Base-by-base conservation (phyloP, 2,329 filamentous ascomycete species). In the Venturia carpophila region DNA sequence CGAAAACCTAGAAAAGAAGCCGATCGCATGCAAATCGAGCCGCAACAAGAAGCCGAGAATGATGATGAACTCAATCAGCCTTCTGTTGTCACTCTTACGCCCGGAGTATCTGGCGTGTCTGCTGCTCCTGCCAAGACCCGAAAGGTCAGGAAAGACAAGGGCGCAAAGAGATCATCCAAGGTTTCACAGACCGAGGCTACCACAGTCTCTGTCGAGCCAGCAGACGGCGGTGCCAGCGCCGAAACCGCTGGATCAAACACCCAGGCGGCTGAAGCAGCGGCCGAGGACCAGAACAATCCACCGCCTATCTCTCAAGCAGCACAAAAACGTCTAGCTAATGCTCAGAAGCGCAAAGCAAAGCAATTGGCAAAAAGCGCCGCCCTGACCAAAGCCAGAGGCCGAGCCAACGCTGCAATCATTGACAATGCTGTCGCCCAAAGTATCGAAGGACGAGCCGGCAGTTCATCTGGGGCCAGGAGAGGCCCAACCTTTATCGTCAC, bases 1-100 rank as follows among this genome's bases (percentile, higher is more conserved):
- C 97, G 84, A 79, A 99, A 97, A 79, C 99, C 94, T 81, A 93
- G 92, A 84, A 97, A 97, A 79, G 92, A 91, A 72, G 92, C 97
- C 72, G 92, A 95, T 80, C 97, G 92, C 73, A 97, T 96, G 80
- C 52, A 58, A n/a, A n/a, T 58, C 6, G 52, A 58, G 30, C 13
- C 30, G 94, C 94, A 81, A 97, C 93, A 78, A 97, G 30, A 37
- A 47, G 34, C n/a, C 10, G 61, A 27, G 5, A 17, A 19, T 30
- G 43, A 15, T 19, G 61, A 63, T 37, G 52, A 37, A n/a, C 52
- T 58, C 19, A 17, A 27, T 27, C 47, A 52, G 21, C 52, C 30
- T n/a, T 34, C 52, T 5, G 52, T 58, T 13, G 30, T 58, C 17
- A 58, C 52, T 37, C 52, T 58, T 15, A 37, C 27, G 6, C 52